phyloP scores from a whole-genome alignment of 345 rosid genomes.

The Syzygium grande region DNA sequence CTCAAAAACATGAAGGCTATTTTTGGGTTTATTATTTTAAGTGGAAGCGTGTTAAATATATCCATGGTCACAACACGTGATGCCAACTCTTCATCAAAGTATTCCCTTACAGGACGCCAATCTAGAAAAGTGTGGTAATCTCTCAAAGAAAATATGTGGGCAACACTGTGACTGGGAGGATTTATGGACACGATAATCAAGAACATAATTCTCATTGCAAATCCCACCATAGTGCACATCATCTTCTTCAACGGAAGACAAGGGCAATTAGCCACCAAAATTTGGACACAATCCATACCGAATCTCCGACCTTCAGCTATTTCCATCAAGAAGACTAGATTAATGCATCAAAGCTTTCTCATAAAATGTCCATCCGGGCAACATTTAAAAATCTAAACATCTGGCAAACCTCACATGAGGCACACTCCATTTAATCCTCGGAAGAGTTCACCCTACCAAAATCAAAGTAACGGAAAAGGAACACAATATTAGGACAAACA shows the following conservation, averaged over 20 bases:
- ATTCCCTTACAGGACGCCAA: slow-evolving; percentile 30
- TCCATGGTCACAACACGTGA: slow-evolving; percentile 25
- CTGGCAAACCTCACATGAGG: no score
- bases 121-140: slow-evolving; percentile 20
- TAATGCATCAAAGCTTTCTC: no score
- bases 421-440: no score
- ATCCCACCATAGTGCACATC: slow-evolving; percentile 24
- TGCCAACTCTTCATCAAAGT: slow-evolving; percentile 28
- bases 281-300: no score
- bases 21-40: slow-evolving; percentile 11
- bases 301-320: no score
- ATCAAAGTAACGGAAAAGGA: no score
- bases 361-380: no score
- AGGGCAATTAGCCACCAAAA: slow-evolving; percentile 1
- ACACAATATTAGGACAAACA: no score
- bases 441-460: no score
- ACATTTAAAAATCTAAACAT: no score
- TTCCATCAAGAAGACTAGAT: no score
- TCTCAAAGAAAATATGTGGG: slow-evolving; percentile 23
- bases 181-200: slow-evolving; percentile 23
- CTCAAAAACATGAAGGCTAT: slow-evolving; percentile 39
- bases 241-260: slow-evolving; percentile 28
- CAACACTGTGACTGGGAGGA: slow-evolving; percentile 17
- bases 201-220: slow-evolving; percentile 31
- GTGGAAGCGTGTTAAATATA: slow-evolving; percentile 13